Percentiles rank a stretch among this genome's conserved stretches.
Conservation (phyloP, 176 grass and related monocot species). For the Puccinellia tenuiflora region DNA sequence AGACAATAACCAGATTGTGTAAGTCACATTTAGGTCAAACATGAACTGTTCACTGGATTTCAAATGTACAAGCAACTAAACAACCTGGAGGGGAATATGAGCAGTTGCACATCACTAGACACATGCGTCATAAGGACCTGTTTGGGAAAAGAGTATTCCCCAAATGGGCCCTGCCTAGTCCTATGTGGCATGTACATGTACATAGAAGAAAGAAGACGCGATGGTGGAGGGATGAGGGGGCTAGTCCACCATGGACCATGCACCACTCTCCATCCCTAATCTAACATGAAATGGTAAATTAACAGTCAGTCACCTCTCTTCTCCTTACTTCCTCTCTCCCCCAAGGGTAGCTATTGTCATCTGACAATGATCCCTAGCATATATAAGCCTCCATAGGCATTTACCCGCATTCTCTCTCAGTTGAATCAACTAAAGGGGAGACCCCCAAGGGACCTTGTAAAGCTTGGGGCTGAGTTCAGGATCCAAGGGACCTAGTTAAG, state of each 20-base stretch:
- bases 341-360: background rate
- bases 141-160: background rate
- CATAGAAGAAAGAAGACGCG: background rate
- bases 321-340: background rate
- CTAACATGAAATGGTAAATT: background rate
- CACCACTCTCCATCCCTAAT: background rate
- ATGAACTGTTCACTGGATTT: background rate
- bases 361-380: background rate
- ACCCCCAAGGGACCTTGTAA: background rate
- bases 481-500: too few species aligned
- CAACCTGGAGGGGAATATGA: background rate
- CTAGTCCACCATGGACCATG: background rate
- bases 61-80: background rate
- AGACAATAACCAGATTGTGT: slow-evolving; percentile 8
- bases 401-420: background rate
- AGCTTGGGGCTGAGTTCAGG: too few species aligned
- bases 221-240: background rate
- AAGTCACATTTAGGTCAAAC: background rate
- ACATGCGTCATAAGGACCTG: background rate
- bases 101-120: background rate
- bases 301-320: background rate
- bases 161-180: background rate
- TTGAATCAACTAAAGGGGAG: background rate
- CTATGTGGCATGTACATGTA: background rate
- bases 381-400: background rate